Conservation (phyloP, 441 rosid genomes). For the Syzygium syzygioides region DNA sequence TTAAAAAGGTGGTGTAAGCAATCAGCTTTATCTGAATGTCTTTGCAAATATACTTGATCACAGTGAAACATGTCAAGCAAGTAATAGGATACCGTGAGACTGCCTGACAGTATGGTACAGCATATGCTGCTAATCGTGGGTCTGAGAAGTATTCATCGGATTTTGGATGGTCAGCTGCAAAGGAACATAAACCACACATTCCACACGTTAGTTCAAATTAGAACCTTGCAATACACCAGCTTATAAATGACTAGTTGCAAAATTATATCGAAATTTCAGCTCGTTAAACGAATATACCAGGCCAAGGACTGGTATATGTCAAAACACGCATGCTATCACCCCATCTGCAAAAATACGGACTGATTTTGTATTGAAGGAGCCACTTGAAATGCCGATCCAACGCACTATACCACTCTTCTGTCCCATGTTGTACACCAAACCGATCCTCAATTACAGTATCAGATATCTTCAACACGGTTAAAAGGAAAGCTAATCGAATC, state of each 20-base stretch:
- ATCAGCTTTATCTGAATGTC: conserved; percentile 23
- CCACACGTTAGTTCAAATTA: not conserved
- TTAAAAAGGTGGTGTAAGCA: conserved; percentile 19
- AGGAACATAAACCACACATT: conserved; percentile 10
- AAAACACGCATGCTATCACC: conserved; percentile 92
- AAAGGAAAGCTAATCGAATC: conserved; percentile 15
- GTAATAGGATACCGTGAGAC: conserved; percentile 52
- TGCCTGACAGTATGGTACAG: conserved; percentile 65
- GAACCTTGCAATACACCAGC: not conserved
- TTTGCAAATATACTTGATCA: conserved; percentile 18
- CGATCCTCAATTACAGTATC: conserved; percentile 98
- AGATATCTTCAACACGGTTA: conserved; percentile 52
- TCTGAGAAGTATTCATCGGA: conserved; percentile 83
- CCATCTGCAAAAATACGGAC: conserved; percentile 95
- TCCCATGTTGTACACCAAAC: conserved; percentile 85
- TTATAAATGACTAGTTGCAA: not conserved
- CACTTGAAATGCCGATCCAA: conserved; percentile 83
- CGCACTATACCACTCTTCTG: conserved; percentile 72
- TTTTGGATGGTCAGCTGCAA: conserved; percentile 81
- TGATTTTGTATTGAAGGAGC: conserved; percentile 91
- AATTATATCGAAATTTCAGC: not conserved
- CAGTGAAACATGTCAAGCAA: conserved; percentile 18
- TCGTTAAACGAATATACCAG: conserved; percentile 40
- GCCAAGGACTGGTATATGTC: conserved; percentile 94
- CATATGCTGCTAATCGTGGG: conserved; percentile 90